phyloP scores from a whole-genome alignment of 257 asterid genomes.

The Nicotiana otophora region DNA sequence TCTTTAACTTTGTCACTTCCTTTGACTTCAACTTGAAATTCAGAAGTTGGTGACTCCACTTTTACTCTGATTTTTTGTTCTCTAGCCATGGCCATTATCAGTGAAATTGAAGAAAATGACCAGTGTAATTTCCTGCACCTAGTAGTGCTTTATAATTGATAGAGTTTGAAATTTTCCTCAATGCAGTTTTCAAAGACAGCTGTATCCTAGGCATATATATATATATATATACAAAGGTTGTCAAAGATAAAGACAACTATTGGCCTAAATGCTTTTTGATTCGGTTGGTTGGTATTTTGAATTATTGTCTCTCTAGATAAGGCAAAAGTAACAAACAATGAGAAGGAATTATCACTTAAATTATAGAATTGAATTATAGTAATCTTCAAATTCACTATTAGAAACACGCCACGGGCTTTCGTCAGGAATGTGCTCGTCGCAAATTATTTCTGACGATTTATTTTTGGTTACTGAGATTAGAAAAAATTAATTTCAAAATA shows the following conservation, averaged over 20 bases:
- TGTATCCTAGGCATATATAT: background rate
- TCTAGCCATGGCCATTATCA: background rate
- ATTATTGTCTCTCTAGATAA: background rate
- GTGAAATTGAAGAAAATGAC: background rate
- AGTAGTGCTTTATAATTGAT: background rate
- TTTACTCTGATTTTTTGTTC: slow-evolving; percentile 17
- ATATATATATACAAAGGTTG: background rate
- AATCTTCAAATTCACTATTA: no score
- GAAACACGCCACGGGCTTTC: no score
- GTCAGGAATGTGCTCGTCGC: no score
- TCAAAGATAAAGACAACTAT: background rate
- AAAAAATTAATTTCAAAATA: no score
- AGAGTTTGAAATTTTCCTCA: background rate
- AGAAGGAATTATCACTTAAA: background rate
- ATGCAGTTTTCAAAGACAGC: background rate
- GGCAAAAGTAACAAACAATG: background rate
- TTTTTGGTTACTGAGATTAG: no score
- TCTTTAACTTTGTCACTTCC: slow-evolving; percentile 21
- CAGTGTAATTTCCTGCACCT: background rate
- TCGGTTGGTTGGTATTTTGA: background rate
- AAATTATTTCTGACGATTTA: no score
- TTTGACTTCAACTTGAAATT: slow-evolving; percentile 16
- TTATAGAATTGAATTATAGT: no score
- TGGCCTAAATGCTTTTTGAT: background rate
- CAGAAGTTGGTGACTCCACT: slow-evolving; percentile 32